A percentile compares a stretch with the other conserved stretches of the same genome.
phyloP scores from a whole-genome alignment of 495 filamentous ascomycete genomes.

The Aspergillus sclerotiicarbonarius region DNA sequence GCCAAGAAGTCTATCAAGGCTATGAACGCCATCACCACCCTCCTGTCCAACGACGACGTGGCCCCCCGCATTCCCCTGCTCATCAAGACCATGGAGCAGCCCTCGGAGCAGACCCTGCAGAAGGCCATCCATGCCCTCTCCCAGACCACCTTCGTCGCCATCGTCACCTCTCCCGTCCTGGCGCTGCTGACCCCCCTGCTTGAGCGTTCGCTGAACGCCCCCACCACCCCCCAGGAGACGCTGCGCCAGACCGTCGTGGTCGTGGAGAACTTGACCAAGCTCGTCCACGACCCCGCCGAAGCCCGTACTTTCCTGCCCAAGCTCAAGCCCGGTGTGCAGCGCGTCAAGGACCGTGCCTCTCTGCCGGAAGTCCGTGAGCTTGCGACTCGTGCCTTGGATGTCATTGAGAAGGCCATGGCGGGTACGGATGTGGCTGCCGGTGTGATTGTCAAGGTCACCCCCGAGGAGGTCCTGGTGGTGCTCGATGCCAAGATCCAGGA shows the following conservation, averaged over 20 bases:
- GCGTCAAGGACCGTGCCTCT: slow-evolving; percentile 80
- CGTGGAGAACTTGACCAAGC: slow-evolving; percentile 97
- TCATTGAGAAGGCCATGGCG: slow-evolving; percentile 93
- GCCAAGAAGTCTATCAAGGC: slow-evolving; percentile 85
- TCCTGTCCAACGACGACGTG: slow-evolving; percentile 97
- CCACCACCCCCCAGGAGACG: slow-evolving; percentile 88
- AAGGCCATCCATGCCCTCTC: slow-evolving; percentile 97
- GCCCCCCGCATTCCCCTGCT: slow-evolving; percentile 88
- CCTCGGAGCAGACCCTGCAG: slow-evolving; percentile 80
- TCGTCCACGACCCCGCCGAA: slow-evolving; percentile 96
- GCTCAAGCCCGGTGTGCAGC: slow-evolving; percentile 89
- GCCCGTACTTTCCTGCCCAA: slow-evolving; percentile 95
- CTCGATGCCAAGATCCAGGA: slow-evolving; percentile 73
- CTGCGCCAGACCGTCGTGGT: slow-evolving; percentile 94
- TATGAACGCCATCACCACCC: slow-evolving; percentile 84
- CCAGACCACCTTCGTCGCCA: slow-evolving; percentile 97
- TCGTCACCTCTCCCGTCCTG: slow-evolving; percentile 95
- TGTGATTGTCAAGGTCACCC: slow-evolving; percentile 65
- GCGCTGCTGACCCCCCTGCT: slow-evolving; percentile 96
- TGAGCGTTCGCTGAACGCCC: slow-evolving; percentile 87
- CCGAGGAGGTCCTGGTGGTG: slow-evolving; percentile 72
- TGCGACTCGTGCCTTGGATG: slow-evolving; percentile 73
- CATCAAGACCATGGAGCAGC: slow-evolving; percentile 92
- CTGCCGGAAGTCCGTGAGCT: slow-evolving; percentile 93
- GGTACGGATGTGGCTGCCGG: slow-evolving; percentile 55